These are phyloP conservation scores for Phytopythium kandeliae DNA, from an alignment of 352 stramenopile genomes.

Conservation along the genomic window DNA sequence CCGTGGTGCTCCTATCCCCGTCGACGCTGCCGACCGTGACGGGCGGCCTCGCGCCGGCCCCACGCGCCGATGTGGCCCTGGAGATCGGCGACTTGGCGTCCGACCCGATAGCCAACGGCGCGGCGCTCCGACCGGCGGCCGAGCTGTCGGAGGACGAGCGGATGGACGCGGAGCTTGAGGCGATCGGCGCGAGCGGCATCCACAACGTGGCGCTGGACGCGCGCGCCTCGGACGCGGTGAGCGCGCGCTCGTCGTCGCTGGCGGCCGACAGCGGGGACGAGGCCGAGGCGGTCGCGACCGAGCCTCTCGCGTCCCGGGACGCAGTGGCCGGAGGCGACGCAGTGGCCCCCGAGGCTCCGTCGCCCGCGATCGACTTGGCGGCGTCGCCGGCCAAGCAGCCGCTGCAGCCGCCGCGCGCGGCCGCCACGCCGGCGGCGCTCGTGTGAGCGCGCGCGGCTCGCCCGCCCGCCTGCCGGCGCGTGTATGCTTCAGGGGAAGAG, in stretches of 20 bases:
- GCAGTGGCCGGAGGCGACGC: background rate
- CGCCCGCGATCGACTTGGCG: slow-evolving; percentile 17
- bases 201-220: slow-evolving; percentile 3
- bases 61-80: slow-evolving; percentile 22
- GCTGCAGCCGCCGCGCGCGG: slow-evolving; percentile 33
- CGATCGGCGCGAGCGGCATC: slow-evolving; percentile 4
- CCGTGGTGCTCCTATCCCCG: slow-evolving; percentile 10
- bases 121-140: background rate
- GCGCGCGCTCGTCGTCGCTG: background rate
- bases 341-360: background rate
- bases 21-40: slow-evolving; percentile 7
- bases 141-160: background rate
- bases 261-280: background rate
- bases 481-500: slow-evolving; percentile 7
- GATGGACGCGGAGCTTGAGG: slow-evolving; percentile 6
- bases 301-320: too few species aligned
- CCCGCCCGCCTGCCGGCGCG: too few species aligned
- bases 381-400: slow-evolving; percentile 24
- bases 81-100: slow-evolving; percentile 31
- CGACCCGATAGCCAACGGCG: background rate
- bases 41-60: slow-evolving; percentile 4
- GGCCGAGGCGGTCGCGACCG: too few species aligned
- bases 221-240: background rate
- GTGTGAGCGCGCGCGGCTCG: slow-evolving; percentile 30
- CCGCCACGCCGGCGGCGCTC: slow-evolving; percentile 48